Evolutionary conservation across 768 basidiomycete genomes (phyloP).

Genomic region (Fomitopsis pulvina): DNA sequence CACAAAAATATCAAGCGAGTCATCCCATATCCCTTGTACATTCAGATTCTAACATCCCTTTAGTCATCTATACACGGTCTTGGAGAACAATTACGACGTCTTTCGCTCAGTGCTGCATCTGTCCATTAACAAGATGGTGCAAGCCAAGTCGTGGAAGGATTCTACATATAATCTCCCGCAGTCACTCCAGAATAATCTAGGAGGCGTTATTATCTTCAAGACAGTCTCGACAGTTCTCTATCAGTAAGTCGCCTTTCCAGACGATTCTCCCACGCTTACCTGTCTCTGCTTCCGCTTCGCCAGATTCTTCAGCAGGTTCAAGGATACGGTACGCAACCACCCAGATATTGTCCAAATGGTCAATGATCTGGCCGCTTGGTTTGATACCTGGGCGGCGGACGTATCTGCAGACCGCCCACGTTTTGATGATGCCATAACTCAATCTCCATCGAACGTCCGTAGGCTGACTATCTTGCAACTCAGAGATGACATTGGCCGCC

Average conservation of each 20-base stretch:
- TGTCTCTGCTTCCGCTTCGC: not conserved
- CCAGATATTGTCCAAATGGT: slow-evolving; percentile 16
- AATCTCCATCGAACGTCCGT: slow-evolving; percentile 1
- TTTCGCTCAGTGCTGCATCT: slow-evolving; percentile 35
- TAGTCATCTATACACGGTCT: slow-evolving; percentile 11
- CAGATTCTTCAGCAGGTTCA: slow-evolving; percentile 25
- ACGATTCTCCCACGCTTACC: not conserved
- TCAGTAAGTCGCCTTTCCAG: slow-evolving; percentile 35
- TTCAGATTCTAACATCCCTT: not conserved
- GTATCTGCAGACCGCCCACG: slow-evolving; percentile 12
- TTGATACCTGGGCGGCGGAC: slow-evolving; percentile 18
- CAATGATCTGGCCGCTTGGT: slow-evolving; percentile 16
- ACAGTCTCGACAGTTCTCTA: slow-evolving; percentile 41
- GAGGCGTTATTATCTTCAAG: slow-evolving; percentile 37
- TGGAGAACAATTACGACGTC: slow-evolving; percentile 32
- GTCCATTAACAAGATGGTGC: slow-evolving; percentile 15
- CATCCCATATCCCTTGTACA: not conserved
- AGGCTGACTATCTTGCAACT: slow-evolving; percentile 13
- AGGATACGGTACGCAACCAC: slow-evolving; percentile 17
- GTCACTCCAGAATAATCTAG: slow-evolving; percentile 12
- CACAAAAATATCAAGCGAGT: slow-evolving; percentile 45
- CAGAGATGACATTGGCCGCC: slow-evolving; percentile 9
- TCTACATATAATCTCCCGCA: slow-evolving; percentile 7
- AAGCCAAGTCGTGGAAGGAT: slow-evolving; percentile 27
- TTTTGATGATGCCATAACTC: slow-evolving; percentile 17